A percentile compares a stretch with the other conserved stretches of the same genome.
These are phyloP conservation scores for Lachnellula hyalina DNA, from an alignment of 2,329 filamentous ascomycete species.

Conservation along the genomic window DNA sequence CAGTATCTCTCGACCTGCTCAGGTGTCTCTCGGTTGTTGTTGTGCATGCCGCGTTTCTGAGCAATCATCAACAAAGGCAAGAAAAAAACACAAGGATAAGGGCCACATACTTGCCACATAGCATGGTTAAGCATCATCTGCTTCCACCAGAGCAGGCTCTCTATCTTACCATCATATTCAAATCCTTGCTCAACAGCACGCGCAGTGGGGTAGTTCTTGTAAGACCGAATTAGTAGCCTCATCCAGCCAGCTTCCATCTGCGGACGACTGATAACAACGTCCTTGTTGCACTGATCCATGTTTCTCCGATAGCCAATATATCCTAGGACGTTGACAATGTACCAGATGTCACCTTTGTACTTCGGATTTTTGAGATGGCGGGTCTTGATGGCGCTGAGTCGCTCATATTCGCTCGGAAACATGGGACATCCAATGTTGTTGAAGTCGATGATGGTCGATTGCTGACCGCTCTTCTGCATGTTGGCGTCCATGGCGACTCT, in stretches of 20 bases:
- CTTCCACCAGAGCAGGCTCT: neutral
- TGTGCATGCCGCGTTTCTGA: neutral
- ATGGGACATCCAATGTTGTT: neutral
- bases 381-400: neutral
- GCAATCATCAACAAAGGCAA: neutral
- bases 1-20: neutral
- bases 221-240: neutral
- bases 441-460: neutral
- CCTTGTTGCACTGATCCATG: neutral
- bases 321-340: neutral
- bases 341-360: neutral
- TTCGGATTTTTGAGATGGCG: neutral
- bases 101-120: neutral
- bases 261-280: neutral
- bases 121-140: neutral
- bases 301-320: neutral
- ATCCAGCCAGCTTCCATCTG: neutral
- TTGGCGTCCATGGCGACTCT: too few species aligned
- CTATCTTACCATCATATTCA: accelerated
- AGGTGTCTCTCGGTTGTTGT: neutral
- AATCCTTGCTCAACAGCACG: neutral
- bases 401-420: neutral
- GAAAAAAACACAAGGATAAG: neutral
- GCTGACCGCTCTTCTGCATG: too few species aligned
- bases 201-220: neutral